Evolutionary conservation across 495 filamentous ascomycete genomes (phyloP).

Genomic region (Aeminium ludgeri): DNA sequence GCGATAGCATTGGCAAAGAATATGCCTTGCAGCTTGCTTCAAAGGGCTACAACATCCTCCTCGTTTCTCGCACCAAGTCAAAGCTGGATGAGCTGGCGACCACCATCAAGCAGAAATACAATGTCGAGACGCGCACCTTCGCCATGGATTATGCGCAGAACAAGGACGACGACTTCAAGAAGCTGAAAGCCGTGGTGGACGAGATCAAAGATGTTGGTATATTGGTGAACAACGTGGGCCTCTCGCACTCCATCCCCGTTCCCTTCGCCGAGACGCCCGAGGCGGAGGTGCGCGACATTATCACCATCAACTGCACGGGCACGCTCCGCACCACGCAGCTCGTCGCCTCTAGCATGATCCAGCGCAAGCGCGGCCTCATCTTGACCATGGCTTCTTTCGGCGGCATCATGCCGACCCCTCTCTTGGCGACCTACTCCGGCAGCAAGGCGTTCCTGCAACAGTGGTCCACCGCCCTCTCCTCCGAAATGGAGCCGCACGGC

Average conservation of each 20-base stretch:
- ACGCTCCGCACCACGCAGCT: constrained; percentile 77
- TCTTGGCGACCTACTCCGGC: constrained; percentile 91
- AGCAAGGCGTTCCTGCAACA: constrained; percentile 96
- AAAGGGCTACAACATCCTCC: constrained; percentile 80
- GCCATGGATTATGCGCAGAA: constrained; percentile 85
- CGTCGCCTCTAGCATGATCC: constrained; percentile 66
- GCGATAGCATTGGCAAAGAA: constrained; percentile 94
- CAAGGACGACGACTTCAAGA: constrained; percentile 56
- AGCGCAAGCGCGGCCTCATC: constrained; percentile 71
- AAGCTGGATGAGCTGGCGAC: constrained; percentile 65
- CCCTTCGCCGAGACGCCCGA: constrained; percentile 64
- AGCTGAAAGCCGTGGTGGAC: constrained; percentile 45
- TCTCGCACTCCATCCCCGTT: constrained; percentile 80
- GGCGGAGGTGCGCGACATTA: constrained; percentile 69
- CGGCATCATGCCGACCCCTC: constrained; percentile 74
- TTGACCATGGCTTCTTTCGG: constrained; percentile 95
- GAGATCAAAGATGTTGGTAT: constrained; percentile 64
- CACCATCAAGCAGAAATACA: constrained; percentile 53
- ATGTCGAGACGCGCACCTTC: constrained; percentile 53
- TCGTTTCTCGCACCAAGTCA: constrained; percentile 81
- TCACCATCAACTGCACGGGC: constrained; percentile 82
- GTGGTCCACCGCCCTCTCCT: constrained; percentile 75
- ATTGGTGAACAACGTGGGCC: constrained; percentile 93
- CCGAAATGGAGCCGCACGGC: constrained; percentile 62
- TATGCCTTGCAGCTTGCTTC: constrained; percentile 79